A percentile compares a stretch with the other conserved stretches of the same genome.
Conservation (phyloP, 176 grass and related monocot species). For the Musa troglodytarum region DNA sequence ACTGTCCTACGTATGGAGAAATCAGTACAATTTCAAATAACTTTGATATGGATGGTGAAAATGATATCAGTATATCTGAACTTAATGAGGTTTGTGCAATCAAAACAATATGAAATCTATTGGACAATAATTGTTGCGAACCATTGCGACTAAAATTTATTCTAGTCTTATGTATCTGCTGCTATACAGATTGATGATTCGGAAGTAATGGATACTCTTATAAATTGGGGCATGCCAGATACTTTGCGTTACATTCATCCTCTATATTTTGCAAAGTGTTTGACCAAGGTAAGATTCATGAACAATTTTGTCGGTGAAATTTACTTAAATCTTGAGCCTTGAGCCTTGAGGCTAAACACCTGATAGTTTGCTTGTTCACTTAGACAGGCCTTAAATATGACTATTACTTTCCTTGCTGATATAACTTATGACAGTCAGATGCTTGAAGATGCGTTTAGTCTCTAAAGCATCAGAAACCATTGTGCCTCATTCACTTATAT, state of each 20-base stretch:
- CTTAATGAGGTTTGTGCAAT: constrained; percentile 32
- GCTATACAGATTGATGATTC: constrained; percentile 58
- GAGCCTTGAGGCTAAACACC: background rate
- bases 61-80: constrained; percentile 27
- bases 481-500: too few relatives aligned
- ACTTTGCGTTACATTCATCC: constrained; percentile 73
- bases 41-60: constrained; percentile 44
- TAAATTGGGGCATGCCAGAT: constrained; percentile 90
- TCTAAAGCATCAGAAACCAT: background rate
- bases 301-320: constrained; percentile 11
- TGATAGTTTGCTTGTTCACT: background rate
- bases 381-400: background rate
- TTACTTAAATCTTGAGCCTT: background rate
- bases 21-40: constrained; percentile 28
- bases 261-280: constrained; percentile 83
- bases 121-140: constrained; percentile 22
- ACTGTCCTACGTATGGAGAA: constrained; percentile 43
- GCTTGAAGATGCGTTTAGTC: background rate
- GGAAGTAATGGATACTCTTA: constrained; percentile 84
- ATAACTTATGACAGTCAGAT: background rate
- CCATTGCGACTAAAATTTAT: background rate
- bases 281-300: constrained; percentile 55
- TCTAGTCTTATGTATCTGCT: background rate
- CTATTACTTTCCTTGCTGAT: background rate
- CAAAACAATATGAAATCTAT: background rate